A percentile compares a stretch with the other conserved stretches of the same genome.
phyloP scores from a whole-genome alignment of 129 eudicot species.

The Escallonia herrerae region DNA sequence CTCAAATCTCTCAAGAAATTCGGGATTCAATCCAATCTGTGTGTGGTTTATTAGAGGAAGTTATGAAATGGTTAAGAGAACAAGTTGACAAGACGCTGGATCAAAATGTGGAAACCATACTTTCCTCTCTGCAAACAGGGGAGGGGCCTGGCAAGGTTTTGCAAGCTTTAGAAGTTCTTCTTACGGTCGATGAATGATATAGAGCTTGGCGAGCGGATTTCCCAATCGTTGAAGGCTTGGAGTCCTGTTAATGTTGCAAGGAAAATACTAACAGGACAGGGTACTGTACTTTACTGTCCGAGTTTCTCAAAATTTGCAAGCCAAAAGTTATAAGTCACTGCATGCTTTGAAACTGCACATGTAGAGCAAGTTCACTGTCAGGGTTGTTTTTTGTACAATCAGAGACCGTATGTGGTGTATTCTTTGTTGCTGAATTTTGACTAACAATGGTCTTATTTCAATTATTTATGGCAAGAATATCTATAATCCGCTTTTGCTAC shows the following conservation, averaged over 20 bases:
- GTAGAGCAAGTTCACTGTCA: neutral
- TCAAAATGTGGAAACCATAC: constrained; percentile 33
- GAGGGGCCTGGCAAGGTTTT: constrained; percentile 64
- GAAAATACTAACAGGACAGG: constrained; percentile 45
- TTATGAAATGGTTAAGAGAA: constrained; percentile 60
- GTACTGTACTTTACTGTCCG: constrained; percentile 22
- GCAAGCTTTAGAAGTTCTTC: constrained; percentile 29
- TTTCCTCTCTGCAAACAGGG: constrained; percentile 32
- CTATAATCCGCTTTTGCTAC: too few relatives aligned
- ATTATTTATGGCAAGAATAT: too few relatives aligned
- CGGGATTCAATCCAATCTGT: constrained; percentile 47
- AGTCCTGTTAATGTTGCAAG: constrained; percentile 49
- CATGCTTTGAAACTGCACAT: constrained; percentile 38
- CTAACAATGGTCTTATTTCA: too few relatives aligned
- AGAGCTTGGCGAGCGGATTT: constrained; percentile 63
- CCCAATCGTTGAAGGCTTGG: constrained; percentile 53
- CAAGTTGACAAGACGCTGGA: constrained; percentile 37
- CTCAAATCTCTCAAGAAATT: constrained; percentile 34
- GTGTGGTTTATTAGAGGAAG: constrained; percentile 31
- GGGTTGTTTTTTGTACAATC: too few relatives aligned
- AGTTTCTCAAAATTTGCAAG: constrained; percentile 53
- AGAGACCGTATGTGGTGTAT: too few relatives aligned
- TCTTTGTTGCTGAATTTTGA: too few relatives aligned
- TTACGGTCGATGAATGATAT: constrained; percentile 26
- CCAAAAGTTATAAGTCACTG: constrained; percentile 43